Conservation (phyloP, 2,329 filamentous ascomycete genomes). For the Tolypocladium guangdongense region DNA sequence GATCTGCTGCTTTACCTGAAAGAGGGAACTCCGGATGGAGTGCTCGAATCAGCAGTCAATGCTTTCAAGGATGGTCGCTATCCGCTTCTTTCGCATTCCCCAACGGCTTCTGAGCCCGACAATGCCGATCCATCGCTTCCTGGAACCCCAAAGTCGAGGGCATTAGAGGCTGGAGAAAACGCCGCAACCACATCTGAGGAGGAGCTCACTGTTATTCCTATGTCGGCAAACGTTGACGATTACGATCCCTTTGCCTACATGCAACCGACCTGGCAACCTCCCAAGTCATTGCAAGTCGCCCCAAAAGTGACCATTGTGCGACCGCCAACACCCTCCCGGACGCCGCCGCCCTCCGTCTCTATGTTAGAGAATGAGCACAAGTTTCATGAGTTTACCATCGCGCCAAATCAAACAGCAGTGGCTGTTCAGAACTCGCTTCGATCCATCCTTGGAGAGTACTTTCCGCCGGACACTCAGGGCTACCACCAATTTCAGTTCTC, state of each 20-base stretch:
- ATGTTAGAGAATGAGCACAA: constrained; percentile 19
- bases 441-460: constrained; percentile 37
- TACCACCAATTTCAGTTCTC: constrained; percentile 38
- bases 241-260: constrained; percentile 36
- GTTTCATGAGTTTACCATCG: constrained; percentile 34
- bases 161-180: background rate
- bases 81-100: constrained; percentile 13
- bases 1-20: constrained; percentile 46
- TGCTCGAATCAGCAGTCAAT: constrained; percentile 35
- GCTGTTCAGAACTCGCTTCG: constrained; percentile 47
- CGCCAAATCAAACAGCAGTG: constrained; percentile 34
- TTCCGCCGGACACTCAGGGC: constrained; percentile 34
- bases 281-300: constrained; percentile 9
- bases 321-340: constrained; percentile 32
- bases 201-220: background rate
- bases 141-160: constrained; percentile 12
- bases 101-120: constrained; percentile 10
- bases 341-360: constrained; percentile 23
- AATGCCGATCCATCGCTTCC: constrained; percentile 10
- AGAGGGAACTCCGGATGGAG: constrained; percentile 26
- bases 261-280: constrained; percentile 13
- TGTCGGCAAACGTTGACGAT: constrained; percentile 18
- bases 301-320: constrained; percentile 17
- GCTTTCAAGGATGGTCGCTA: constrained; percentile 26
- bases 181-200: constrained; percentile 1